A percentile compares a stretch with the other conserved stretches of the same genome.
Evolutionary conservation across 2,329 filamentous ascomycete genomes (phyloP).

Genomic region (Penicillium sp.): DNA sequence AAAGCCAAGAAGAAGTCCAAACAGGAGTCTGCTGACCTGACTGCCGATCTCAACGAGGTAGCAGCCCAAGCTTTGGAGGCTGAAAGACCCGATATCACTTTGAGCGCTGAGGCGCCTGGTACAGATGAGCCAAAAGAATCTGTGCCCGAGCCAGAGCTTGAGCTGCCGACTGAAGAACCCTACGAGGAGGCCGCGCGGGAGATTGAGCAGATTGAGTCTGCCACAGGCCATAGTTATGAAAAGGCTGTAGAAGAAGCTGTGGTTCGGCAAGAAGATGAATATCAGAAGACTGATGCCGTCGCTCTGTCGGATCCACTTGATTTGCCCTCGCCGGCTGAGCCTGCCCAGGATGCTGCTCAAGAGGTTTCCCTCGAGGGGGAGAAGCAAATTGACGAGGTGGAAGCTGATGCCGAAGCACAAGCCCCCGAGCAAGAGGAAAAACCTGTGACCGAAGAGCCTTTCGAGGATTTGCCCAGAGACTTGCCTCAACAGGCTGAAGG

Average conservation of each 20-base stretch:
- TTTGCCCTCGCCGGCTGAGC: background rate
- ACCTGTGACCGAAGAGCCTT: background rate
- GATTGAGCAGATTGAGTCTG: background rate
- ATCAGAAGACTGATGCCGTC: background rate
- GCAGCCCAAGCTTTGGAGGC: no score
- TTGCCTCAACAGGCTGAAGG: slow-evolving; percentile 1
- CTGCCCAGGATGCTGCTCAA: background rate
- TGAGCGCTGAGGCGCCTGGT: background rate
- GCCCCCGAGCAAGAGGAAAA: background rate
- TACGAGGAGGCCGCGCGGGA: background rate
- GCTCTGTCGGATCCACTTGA: background rate
- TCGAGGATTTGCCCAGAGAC: slow-evolving; percentile 1
- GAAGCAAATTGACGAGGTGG: background rate
- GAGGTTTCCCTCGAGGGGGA: background rate
- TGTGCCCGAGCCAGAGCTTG: background rate
- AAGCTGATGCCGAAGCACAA: background rate
- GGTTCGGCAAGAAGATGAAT: background rate
- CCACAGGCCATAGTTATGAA: background rate
- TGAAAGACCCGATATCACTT: background rate
- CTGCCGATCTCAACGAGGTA: background rate
- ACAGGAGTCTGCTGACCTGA: slow-evolving; percentile 7
- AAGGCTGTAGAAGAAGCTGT: background rate
- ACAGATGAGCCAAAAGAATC: background rate
- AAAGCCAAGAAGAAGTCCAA: slow-evolving; percentile 31
- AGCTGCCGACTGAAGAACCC: background rate